Conservation (phyloP, 108 stramenopile species). For the Stephanodiscus triporus region DNA sequence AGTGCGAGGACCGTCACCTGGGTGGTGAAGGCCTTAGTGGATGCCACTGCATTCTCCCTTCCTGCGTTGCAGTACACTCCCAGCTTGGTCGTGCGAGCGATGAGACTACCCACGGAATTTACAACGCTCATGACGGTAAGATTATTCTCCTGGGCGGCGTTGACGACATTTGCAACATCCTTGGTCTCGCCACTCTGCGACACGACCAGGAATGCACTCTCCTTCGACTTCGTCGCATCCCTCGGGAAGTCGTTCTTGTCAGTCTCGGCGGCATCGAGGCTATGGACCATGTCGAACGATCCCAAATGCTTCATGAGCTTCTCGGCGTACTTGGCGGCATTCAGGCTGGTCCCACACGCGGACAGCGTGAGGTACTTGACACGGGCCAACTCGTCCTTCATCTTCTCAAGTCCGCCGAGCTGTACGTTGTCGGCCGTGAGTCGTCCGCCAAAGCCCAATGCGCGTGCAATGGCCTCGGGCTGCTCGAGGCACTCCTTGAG, state of each 20-base stretch:
- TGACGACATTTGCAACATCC: conserved; percentile 93
- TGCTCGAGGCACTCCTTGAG: conserved; percentile 85
- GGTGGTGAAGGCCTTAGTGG: conserved; percentile 99
- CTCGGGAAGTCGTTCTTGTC: conserved; percentile 85
- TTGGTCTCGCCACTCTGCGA: conserved; percentile 98
- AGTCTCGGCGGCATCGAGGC: conserved; percentile 94
- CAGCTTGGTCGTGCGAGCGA: conserved; percentile 95
- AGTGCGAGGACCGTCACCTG: conserved; percentile 98
- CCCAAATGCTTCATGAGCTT: conserved; percentile 98
- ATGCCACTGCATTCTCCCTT: conserved; percentile 99
- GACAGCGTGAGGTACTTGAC: conserved; percentile 88
- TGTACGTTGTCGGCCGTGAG: conserved; percentile 68
- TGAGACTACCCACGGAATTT: conserved; percentile 97
- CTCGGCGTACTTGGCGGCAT: conserved; percentile 95
- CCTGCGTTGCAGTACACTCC: conserved; percentile 99
- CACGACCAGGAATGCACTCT: conserved; percentile 90
- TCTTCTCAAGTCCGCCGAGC: conserved; percentile 89
- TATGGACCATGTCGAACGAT: conserved; percentile 86
- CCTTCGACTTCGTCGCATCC: conserved; percentile 41
- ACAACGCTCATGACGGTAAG: conserved; percentile 92
- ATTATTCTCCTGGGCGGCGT: conserved; percentile 81
- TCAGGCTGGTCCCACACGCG: conserved; percentile 96
- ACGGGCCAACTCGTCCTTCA: conserved; percentile 64
- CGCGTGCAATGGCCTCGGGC: conserved; percentile 78
- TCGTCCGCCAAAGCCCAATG: conserved; percentile 90